Percentiles rank a stretch among this genome's conserved stretches.
These are phyloP conservation scores for Plantago major DNA, from an alignment of 257 asterid genomes.

Conservation along the genomic window DNA sequence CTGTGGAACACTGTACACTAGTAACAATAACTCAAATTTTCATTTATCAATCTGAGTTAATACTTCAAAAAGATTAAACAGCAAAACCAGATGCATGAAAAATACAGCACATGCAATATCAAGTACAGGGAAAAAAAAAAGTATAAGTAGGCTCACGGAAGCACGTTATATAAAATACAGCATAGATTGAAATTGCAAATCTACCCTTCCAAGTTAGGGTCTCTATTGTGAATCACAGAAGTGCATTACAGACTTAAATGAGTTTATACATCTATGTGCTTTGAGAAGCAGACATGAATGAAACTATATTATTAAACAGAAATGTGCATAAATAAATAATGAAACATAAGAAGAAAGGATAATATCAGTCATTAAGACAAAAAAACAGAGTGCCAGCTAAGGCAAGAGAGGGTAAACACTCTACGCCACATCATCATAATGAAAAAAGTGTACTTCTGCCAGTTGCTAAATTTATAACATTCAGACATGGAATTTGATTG, in stretches of 20 bases:
- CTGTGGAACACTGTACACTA: not conserved
- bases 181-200: slow-evolving; percentile 4
- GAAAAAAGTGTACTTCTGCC: slow-evolving; percentile 1
- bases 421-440: slow-evolving; percentile 4
- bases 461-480: slow-evolving; percentile 9
- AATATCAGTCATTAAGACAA: slow-evolving; percentile 13
- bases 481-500: slow-evolving; percentile 16
- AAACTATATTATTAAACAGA: not conserved
- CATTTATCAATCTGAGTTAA: not conserved
- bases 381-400: not conserved
- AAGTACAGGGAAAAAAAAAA: too few species aligned
- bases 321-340: not conserved
- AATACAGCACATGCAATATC: not conserved
- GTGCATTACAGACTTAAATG: not conserved
- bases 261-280: too few species aligned
- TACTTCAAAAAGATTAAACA: not conserved
- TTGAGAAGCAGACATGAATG: not conserved
- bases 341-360: not conserved
- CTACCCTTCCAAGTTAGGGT: not conserved
- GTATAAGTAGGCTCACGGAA: not conserved
- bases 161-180: slow-evolving; percentile 11
- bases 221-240: not conserved
- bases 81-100: too few species aligned
- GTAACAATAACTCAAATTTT: not conserved
- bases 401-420: slow-evolving; percentile 10